Conservation (phyloP, 305 asterid species). For the Stenogyne calaminthoides region DNA sequence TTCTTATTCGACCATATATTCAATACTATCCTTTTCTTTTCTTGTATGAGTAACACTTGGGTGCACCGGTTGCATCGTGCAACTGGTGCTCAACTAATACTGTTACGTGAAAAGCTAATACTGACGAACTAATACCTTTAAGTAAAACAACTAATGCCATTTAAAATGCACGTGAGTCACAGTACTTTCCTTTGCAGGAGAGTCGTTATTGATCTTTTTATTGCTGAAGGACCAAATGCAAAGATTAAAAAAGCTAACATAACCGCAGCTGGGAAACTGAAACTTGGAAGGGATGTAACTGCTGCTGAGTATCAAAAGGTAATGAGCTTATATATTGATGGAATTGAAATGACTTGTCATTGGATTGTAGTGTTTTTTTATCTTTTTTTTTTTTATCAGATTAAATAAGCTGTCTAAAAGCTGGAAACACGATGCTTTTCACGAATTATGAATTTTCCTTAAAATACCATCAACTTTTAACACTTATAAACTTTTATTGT, state of each 20-base stretch:
- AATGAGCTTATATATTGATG: constrained; percentile 15
- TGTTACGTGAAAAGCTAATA: too few relatives aligned
- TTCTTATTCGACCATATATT: background rate
- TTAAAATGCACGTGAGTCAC: background rate
- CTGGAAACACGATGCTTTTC: too few relatives aligned
- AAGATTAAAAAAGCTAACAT: constrained; percentile 74
- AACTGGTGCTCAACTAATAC: too few relatives aligned
- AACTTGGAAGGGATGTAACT: constrained; percentile 50
- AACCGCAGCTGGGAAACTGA: constrained; percentile 65
- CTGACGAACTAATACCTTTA: too few relatives aligned
- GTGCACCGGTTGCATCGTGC: too few relatives aligned
- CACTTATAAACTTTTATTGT: too few relatives aligned
- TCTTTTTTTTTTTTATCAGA: too few relatives aligned
- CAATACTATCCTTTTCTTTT: background rate
- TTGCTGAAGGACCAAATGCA: constrained; percentile 71
- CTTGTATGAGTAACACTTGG: background rate
- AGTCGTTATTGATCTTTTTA: constrained; percentile 70
- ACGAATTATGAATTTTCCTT: too few relatives aligned
- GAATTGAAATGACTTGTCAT: background rate
- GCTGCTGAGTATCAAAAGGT: constrained; percentile 68
- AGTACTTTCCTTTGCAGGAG: constrained; percentile 50
- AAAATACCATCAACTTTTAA: too few relatives aligned
- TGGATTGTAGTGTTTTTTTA: background rate
- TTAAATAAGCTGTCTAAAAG: too few relatives aligned
- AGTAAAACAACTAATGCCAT: too few relatives aligned